These are phyloP conservation scores for Ogataea ramenticola DNA, from an alignment of 805 yeast genomes.

Conservation along the genomic window DNA sequence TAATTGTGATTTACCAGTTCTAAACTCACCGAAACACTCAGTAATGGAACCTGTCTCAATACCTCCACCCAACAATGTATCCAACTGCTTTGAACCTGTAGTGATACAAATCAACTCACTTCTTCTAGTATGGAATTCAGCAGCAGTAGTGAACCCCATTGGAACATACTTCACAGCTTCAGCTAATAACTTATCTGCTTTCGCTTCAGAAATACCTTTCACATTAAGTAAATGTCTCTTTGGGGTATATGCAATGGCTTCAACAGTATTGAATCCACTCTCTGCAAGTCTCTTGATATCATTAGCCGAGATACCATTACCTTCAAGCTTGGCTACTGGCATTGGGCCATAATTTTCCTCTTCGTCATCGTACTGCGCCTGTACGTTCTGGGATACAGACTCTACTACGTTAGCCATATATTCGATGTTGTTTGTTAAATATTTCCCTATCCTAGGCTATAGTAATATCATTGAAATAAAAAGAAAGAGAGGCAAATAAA, in stretches of 20 bases:
- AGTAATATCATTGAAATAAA: too few relatives aligned
- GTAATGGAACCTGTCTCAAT: slow-evolving; percentile 96
- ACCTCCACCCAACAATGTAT: slow-evolving; percentile 92
- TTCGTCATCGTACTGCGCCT: slow-evolving; percentile 29
- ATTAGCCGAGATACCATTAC: slow-evolving; percentile 76
- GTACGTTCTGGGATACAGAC: neutral
- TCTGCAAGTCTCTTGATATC: slow-evolving; percentile 78
- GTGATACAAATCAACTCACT: slow-evolving; percentile 88
- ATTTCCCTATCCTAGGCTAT: too few relatives aligned
- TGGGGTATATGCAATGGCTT: slow-evolving; percentile 89
- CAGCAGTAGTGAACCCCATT: slow-evolving; percentile 95
- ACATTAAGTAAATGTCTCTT: slow-evolving; percentile 68
- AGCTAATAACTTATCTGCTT: slow-evolving; percentile 75
- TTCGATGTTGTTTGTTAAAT: too few relatives aligned
- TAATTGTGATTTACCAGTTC: slow-evolving; percentile 95
- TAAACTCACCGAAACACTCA: slow-evolving; percentile 92
- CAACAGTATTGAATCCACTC: slow-evolving; percentile 84
- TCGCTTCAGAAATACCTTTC: slow-evolving; percentile 92
- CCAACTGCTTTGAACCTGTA: slow-evolving; percentile 92
- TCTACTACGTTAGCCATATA: neutral
- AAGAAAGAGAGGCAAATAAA: too few relatives aligned
- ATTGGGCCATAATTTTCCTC: slow-evolving; percentile 52
- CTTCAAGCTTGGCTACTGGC: slow-evolving; percentile 47
- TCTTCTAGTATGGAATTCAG: slow-evolving; percentile 85
- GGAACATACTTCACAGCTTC: slow-evolving; percentile 88